Base-by-base conservation (phyloP, 129 eudicot genomes). In the Oenanthe sinensis region DNA sequence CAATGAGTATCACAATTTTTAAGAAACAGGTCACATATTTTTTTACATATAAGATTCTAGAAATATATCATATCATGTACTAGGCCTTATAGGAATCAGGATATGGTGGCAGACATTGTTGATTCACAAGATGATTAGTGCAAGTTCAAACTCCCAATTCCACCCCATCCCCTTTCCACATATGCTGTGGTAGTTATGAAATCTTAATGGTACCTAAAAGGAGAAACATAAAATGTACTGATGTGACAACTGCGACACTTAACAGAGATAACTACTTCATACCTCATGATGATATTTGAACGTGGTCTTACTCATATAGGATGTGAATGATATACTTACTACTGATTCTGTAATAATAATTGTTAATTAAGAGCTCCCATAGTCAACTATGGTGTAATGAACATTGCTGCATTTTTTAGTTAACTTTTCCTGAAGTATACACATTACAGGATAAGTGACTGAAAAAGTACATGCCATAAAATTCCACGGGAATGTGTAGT, bases 1-100 rank as follows among this genome's bases (percentile, higher is more conserved):
- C 82, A 85, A 33, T 30, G 49, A 82, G 74, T 75, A 72, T 55
- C 48, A 24, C 28, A 71, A 12, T 39, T 49, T 76, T 68, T 67
- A 52, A 45, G 9, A 58, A 44, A 24, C 39, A 65, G 48, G 60
- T 47, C 10, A 13, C 79, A 62, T 60, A 4, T 47, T 44, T 1
- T 14, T 43, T n/a, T 74, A 46, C 36, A 74, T 24, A 0, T 46
- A 46, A 46, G 24, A 46, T 74, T 74, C 24, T 13, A 44, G 12
- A 43, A 73, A 40, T 54, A 26, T 15, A 26, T 45, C 77, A 26
- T 46, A 45, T 15, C 58, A 74, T 4, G 11, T 73, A 26, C 58
- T 13, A 20, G 16, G 44, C 40, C 75, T 8, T 16, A 5, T 70
- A 22, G 26, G 75, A 16, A 39, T 17, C 45, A 70, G 75, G 28